These are phyloP conservation scores for Salvia hispanica DNA, from an alignment of 257 asterid genomes.

Conservation along the genomic window DNA sequence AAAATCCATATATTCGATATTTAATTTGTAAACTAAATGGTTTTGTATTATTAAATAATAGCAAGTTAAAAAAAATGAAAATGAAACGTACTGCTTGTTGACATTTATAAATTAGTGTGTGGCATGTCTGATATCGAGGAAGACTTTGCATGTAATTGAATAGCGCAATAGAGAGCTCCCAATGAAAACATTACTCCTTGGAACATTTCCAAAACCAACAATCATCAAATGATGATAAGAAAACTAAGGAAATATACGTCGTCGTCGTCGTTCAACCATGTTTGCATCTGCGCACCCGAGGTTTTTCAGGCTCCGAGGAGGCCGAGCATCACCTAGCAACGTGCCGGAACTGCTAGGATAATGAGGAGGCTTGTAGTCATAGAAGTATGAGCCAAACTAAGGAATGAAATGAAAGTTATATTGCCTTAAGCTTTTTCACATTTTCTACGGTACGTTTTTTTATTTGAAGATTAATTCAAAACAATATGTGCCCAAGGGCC, in stretches of 20 bases:
- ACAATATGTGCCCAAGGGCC: too few relatives aligned
- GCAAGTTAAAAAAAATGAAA: too few relatives aligned
- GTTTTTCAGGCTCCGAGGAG: slow-evolving; percentile 48
- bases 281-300: slow-evolving; percentile 74
- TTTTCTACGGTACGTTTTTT: background rate
- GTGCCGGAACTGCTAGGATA: slow-evolving; percentile 38
- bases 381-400: slow-evolving; percentile 65
- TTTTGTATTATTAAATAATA: too few relatives aligned
- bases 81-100: too few relatives aligned
- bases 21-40: too few relatives aligned
- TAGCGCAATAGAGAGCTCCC: too few relatives aligned
- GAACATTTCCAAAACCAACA: slow-evolving; percentile 52
- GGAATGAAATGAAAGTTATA: slow-evolving; percentile 83
- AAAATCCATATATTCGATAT: too few relatives aligned
- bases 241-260: slow-evolving; percentile 71
- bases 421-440: slow-evolving; percentile 38
- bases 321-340: too few relatives aligned
- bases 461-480: background rate
- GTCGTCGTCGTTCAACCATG: slow-evolving; percentile 59
- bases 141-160: too few relatives aligned
- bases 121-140: too few relatives aligned
- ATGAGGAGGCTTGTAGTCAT: slow-evolving; percentile 80
- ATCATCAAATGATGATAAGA: slow-evolving; percentile 29
- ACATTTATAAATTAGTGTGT: too few relatives aligned
- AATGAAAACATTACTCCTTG: slow-evolving; percentile 40